Conservation (phyloP, 257 asterid genomes). For the Petunia secreta region DNA sequence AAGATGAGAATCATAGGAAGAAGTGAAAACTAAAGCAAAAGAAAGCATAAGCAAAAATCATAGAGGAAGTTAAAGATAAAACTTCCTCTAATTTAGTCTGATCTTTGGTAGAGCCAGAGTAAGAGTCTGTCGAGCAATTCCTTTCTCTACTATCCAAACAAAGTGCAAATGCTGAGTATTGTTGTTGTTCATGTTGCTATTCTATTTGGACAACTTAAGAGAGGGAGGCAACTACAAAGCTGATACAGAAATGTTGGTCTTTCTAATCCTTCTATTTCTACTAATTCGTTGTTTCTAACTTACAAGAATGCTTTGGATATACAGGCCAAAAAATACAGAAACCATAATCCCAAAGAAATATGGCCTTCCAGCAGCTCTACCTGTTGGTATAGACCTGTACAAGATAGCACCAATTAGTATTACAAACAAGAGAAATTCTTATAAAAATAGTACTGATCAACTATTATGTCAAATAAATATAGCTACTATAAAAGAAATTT, state of each 20-base stretch:
- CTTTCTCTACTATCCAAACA: background rate
- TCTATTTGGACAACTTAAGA: background rate
- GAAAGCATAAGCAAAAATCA: too few relatives aligned
- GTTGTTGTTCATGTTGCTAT: background rate
- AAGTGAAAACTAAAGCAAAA: too few relatives aligned
- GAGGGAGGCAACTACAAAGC: background rate
- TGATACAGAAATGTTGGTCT: background rate
- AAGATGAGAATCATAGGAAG: too few relatives aligned
- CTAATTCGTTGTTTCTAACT: constrained; percentile 37
- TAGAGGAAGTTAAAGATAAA: too few relatives aligned
- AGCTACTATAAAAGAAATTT: background rate
- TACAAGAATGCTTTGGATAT: constrained; percentile 48
- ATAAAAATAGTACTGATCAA: background rate
- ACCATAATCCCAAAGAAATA: constrained; percentile 37
- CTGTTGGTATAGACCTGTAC: constrained; percentile 44
- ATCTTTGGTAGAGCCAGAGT: too few relatives aligned
- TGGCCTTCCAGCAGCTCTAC: constrained; percentile 37
- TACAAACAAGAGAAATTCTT: background rate
- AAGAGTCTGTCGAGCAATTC: too few relatives aligned
- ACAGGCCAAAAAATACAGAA: constrained; percentile 46
- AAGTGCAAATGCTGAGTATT: background rate
- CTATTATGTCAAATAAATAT: background rate
- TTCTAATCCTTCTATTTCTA: constrained; percentile 7
- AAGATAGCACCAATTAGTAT: background rate
- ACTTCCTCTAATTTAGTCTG: too few relatives aligned